These are phyloP conservation scores for Zymoseptoria crescenta DNA, from an alignment of 2,329 filamentous ascomycete species.

Conservation along the genomic window DNA sequence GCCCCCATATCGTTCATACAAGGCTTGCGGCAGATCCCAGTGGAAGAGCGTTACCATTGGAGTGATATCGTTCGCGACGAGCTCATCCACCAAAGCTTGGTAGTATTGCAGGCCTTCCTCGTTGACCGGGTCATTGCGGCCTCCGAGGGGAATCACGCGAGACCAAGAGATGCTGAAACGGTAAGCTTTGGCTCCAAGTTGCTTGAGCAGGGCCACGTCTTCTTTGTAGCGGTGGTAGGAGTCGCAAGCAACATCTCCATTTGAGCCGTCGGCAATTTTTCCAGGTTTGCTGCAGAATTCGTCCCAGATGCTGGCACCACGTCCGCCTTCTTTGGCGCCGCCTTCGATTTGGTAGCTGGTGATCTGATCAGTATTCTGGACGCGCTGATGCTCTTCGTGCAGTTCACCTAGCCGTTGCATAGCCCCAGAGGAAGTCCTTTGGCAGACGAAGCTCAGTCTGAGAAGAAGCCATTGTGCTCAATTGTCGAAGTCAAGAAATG, in stretches of 20 bases:
- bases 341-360: conserved; percentile 82
- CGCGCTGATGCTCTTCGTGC: conserved; percentile 41
- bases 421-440: conserved; percentile 58
- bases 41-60: conserved; percentile 81
- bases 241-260: conserved; percentile 73
- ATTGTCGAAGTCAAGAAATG: background rate
- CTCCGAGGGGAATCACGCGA: conserved; percentile 77
- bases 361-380: background rate
- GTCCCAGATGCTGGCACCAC: conserved; percentile 81
- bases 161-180: conserved; percentile 80
- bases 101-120: conserved; percentile 71
- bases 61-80: conserved; percentile 66
- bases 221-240: conserved; percentile 73
- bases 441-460: conserved; percentile 6
- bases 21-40: conserved; percentile 75
- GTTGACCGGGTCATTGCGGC: conserved; percentile 74
- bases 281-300: conserved; percentile 73
- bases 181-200: conserved; percentile 65
- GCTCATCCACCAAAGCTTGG: conserved; percentile 67
- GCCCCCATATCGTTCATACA: conserved; percentile 75
- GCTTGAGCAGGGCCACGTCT: conserved; percentile 71
- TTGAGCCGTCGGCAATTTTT: conserved; percentile 72
- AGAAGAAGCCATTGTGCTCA: conserved; percentile 10
- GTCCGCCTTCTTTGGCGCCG: conserved; percentile 63
- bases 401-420: conserved; percentile 56